Conservation (phyloP, 179 eudicot genomes). For the Beta lomatogona region DNA sequence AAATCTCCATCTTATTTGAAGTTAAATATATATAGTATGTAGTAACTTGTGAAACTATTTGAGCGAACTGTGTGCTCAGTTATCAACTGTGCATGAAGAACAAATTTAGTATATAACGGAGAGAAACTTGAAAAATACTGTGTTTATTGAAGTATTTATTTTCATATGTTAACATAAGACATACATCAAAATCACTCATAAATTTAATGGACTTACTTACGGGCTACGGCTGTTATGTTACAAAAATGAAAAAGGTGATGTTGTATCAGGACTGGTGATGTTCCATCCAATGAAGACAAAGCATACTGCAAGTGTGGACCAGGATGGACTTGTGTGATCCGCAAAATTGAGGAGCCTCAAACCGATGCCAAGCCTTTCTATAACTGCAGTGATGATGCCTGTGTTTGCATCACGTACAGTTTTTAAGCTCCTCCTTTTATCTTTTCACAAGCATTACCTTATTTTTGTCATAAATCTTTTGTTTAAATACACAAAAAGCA, state of each 20-base stretch:
- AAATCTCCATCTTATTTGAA: not conserved
- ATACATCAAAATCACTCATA: too few relatives aligned
- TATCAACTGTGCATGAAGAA: too few relatives aligned
- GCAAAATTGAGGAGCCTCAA: conserved; percentile 31
- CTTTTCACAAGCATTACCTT: not conserved
- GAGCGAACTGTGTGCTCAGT: too few relatives aligned
- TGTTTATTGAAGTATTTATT: too few relatives aligned
- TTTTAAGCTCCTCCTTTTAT: not conserved
- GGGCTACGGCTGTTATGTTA: not conserved
- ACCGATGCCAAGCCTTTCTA: conserved; percentile 37
- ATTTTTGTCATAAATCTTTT: not conserved
- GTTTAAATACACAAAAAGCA: not conserved
- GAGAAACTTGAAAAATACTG: too few relatives aligned
- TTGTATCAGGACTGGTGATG: not conserved
- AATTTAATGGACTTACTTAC: too few relatives aligned
- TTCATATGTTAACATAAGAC: too few relatives aligned
- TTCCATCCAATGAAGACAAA: not conserved
- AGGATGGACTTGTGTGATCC: conserved; percentile 44
- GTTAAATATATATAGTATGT: too few relatives aligned
- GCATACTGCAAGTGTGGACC: conserved; percentile 47
- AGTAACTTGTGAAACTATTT: too few relatives aligned
- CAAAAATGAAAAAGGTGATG: not conserved
- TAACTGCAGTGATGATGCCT: conserved; percentile 37
- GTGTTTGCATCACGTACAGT: conserved; percentile 38
- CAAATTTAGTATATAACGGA: too few relatives aligned